Conservation (phyloP, 805 yeast species). For the Nadsonia fulvescens region DNA sequence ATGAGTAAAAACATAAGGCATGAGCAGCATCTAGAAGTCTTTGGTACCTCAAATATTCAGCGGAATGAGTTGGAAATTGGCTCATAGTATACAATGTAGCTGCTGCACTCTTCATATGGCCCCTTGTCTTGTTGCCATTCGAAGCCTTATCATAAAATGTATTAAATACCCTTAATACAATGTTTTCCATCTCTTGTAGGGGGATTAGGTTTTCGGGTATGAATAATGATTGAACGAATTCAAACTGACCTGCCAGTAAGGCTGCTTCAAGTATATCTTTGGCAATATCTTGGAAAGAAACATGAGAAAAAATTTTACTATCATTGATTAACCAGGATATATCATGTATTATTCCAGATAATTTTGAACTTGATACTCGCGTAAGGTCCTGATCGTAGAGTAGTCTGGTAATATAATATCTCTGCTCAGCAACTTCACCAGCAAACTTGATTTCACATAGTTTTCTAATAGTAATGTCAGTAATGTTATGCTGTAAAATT, state of each 20-base stretch:
- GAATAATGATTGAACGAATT: conserved; percentile 8
- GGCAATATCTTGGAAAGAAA: conserved; percentile 4
- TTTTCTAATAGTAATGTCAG: too few species aligned
- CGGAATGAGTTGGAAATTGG: conserved; percentile 4
- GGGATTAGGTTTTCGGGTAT: conserved; percentile 1
- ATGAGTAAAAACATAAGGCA: conserved; percentile 14
- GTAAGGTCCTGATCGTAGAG: conserved; percentile 3
- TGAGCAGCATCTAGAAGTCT: conserved; percentile 14
- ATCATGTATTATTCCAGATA: conserved; percentile 1
- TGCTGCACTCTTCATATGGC: conserved; percentile 23
- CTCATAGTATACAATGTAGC: conserved; percentile 12
- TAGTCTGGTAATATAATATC: conserved; percentile 1
- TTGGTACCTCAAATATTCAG: conserved; percentile 9
- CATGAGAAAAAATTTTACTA: conserved; percentile 4
- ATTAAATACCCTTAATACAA: conserved; percentile 19
- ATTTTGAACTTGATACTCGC: conserved; percentile 3
- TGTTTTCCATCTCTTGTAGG: conserved; percentile 3
- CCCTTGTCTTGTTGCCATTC: conserved; percentile 23
- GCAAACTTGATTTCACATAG: too few species aligned
- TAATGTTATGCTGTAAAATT: too few species aligned
- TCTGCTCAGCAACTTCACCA: conserved; percentile 1
- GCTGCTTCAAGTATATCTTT: conserved; percentile 9
- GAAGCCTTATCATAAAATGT: conserved; percentile 26
- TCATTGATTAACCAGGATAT: conserved; percentile 3
- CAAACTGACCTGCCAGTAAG: conserved; percentile 13